Conservation (phyloP, 2,329 filamentous ascomycete species). For the Tothia fuscella region DNA sequence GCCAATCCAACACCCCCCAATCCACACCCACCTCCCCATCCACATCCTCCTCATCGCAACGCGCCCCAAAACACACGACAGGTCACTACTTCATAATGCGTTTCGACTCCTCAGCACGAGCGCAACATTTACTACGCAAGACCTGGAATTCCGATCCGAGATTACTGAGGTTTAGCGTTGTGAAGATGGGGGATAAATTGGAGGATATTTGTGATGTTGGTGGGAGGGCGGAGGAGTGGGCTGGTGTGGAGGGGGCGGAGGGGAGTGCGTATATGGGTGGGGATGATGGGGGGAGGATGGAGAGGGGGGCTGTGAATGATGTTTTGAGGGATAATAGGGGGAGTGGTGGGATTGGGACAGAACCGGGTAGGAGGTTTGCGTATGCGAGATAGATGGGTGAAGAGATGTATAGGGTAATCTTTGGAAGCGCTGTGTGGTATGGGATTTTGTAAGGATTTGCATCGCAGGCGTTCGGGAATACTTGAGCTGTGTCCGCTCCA, state of each 20-base stretch:
- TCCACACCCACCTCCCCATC: constrained; percentile 66
- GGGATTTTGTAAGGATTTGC: no score
- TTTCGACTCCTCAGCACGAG: constrained; percentile 66
- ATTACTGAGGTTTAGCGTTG: constrained; percentile 75
- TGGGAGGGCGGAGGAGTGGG: constrained; percentile 34
- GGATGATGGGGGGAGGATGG: not conserved
- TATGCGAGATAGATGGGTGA: no score
- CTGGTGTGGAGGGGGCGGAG: constrained; percentile 1
- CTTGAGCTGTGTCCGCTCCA: no score
- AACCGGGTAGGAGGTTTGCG: no score
- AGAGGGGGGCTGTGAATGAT: not conserved
- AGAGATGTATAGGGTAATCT: no score
- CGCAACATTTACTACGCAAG: constrained; percentile 62
- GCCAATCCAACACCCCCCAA: not conserved
- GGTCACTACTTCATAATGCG: constrained; percentile 98
- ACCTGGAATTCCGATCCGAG: constrained; percentile 78
- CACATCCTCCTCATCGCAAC: not conserved
- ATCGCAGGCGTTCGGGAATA: no score
- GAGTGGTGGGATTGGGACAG: no score
- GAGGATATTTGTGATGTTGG: constrained; percentile 47
- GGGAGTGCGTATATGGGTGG: not conserved
- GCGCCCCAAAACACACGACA: constrained; percentile 49
- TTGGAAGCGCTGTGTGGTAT: no score
- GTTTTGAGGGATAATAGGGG: not conserved
- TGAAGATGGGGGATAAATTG: constrained; percentile 66